Conservation (phyloP, 2,329 filamentous ascomycete genomes). For the Ciborinia camelliae region DNA sequence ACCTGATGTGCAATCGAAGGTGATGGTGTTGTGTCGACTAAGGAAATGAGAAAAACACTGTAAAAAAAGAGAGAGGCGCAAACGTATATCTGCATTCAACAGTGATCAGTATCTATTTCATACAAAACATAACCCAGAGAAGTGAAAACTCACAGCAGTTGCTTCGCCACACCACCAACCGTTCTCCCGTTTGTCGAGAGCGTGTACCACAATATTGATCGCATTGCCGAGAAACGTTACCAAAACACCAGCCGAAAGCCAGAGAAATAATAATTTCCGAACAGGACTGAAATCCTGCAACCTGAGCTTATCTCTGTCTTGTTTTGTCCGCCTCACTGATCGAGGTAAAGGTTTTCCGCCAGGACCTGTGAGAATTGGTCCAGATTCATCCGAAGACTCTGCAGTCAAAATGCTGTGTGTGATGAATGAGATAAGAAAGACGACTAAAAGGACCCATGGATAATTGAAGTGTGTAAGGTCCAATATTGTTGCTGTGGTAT, state of each 20-base stretch:
- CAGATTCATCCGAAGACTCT: slow-evolving; percentile 39
- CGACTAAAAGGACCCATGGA: slow-evolving; percentile 59
- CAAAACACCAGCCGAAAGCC: slow-evolving; percentile 66
- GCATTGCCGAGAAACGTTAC: slow-evolving; percentile 75
- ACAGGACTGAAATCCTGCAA: slow-evolving; percentile 57
- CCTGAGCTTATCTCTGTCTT: slow-evolving; percentile 43
- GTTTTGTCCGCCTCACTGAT: slow-evolving; percentile 42
- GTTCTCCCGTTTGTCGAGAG: slow-evolving; percentile 60
- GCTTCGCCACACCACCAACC: slow-evolving; percentile 82
- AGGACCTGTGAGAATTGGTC: slow-evolving; percentile 61
- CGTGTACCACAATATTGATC: slow-evolving; percentile 69
- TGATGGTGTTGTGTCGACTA: slow-evolving; percentile 78
- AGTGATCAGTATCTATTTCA: slow-evolving; percentile 18
- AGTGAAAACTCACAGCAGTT: slow-evolving; percentile 59
- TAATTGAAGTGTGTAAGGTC: slow-evolving; percentile 46
- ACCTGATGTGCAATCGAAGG: slow-evolving; percentile 77
- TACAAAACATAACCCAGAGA: not conserved
- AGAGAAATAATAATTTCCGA: slow-evolving; percentile 71
- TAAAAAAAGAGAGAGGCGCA: slow-evolving; percentile 84
- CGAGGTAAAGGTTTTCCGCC: slow-evolving; percentile 79
- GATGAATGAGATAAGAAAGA: slow-evolving; percentile 62
- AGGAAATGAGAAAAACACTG: slow-evolving; percentile 77
- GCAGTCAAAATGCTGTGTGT: slow-evolving; percentile 55
- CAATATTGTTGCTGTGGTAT: slow-evolving; percentile 26
- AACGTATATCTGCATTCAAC: slow-evolving; percentile 67